Evolutionary conservation across 1,284 basidiomycete genomes (phyloP), one percentile per base, ranked within the genome.

Genomic region (Boletus albobrunnescens): DNA sequence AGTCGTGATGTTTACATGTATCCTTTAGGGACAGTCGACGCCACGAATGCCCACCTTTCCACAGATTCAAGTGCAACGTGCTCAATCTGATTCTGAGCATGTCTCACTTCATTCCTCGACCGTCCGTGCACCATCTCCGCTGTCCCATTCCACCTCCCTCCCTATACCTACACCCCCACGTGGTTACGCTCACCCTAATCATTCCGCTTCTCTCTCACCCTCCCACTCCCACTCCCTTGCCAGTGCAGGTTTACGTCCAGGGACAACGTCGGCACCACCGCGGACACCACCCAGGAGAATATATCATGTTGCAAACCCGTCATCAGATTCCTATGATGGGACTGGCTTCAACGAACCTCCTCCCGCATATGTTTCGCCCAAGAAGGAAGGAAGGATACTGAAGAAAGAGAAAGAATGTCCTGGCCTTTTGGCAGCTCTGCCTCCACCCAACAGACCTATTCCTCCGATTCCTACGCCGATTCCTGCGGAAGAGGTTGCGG

Each of bases 331-430:
- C 3, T 38, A 37, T 11, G 46, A 63, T 17, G 55, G 31, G 17
- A 32, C 20, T 2, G 45, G 23, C 35, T 57, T 57, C 32, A 3
- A 22, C n/a, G 60, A 61, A 35, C 74, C 76, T 13, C 76, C 76
- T 0, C 75, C 76, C 9, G 69, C 72, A 11, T 77, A 76, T 47
- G 63, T 46, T n/a, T 64, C 64, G 2, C 55, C 64, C 24, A 36
- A 39, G 9, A 47, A 30, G 40, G 48, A 36, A 9, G 41, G 37
- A 12, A 51, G 36, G 43, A 16, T 23, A 23, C 44, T 44, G 19
- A 50, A 9, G 44, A 60, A 42, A 28, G 64, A 67, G 41, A 64
- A 66, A 26, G 52, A 52, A 12, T 50, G 20, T 4, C 10, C 35
- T 26, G 22, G 17, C 14, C 7, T 27, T 14, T 22, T 16, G 1